Base-by-base conservation (phyloP, 176 grass and related monocot genomes). In the Guadua angustifolia region DNA sequence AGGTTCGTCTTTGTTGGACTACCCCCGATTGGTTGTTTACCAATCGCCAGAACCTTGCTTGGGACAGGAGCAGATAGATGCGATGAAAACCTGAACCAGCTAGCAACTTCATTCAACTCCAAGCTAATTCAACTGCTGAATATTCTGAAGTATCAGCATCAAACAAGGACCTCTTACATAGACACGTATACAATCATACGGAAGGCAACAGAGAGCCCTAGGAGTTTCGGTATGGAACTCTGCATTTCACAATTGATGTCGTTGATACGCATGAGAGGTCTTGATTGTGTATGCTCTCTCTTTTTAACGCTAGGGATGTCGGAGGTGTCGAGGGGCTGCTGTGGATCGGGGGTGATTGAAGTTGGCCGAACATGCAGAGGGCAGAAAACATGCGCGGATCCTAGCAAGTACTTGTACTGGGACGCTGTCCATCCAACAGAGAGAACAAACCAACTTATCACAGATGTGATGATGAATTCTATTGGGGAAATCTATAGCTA, bases 391-490 rank as follows among this genome's bases (percentile, higher is more conserved):
- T 94, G 92, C 32, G 77, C 79, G 40, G 85, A 94, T 73, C 90
- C 92, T 24, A 88, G 61, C 87, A 90, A 79, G 47, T 92, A 92
- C 60, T 13, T 94, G 7, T 94, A 92, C 75, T 94, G 92, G 92
- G 92, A 94, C 57, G 92, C 90, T 57, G 74, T 92, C 83, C 92
- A 94, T 80, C 92, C 87, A 22, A 92, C 92, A 17, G 87, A 94
- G 78, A 92, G 44, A 45, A 86, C 80, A 19, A 88, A 94, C 77
- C 74, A 90, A 50, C 71, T 92, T 15, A 68, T 94, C 38, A 79
- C 88, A 53, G 52, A 76, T 61, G 84, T 60, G 12, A 74, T 87
- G 45, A 12, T 78, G 14, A 79, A 38, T 60, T 69, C 73, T 15
- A 66, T 82, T 56, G 69, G 44, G 25, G 78, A 92, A 13, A 57